phyloP scores from a whole-genome alignment of 768 basidiomycete genomes.

The Naematelia aurantialba region DNA sequence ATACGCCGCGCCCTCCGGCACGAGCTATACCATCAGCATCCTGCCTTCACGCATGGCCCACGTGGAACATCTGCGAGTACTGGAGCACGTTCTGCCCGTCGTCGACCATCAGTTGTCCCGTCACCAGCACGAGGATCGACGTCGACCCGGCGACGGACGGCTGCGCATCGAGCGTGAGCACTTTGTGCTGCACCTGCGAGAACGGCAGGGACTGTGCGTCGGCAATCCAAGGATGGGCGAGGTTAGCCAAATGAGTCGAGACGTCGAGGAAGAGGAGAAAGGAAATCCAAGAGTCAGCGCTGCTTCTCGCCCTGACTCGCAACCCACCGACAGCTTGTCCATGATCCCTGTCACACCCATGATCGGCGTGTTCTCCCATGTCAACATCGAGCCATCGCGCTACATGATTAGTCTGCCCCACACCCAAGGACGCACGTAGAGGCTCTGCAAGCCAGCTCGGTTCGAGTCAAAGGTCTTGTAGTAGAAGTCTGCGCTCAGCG shows the following conservation, averaged over 20 bases:
- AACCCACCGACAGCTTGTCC: conserved; percentile 71
- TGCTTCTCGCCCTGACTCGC: too few species aligned
- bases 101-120: conserved; percentile 82
- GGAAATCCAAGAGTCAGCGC: conserved; percentile 1
- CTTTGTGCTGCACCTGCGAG: conserved; percentile 70
- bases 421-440: conserved; percentile 68
- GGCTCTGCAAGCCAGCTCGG: conserved; percentile 57
- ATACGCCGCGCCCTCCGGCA: conserved; percentile 68
- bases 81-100: conserved; percentile 72
- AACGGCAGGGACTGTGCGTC: conserved; percentile 68
- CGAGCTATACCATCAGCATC: conserved; percentile 53
- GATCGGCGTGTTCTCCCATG: conserved; percentile 66
- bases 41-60: conserved; percentile 28
- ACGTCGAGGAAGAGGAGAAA: background rate
- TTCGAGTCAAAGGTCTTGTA: conserved; percentile 70
- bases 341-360: conserved; percentile 59
- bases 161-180: conserved; percentile 81
- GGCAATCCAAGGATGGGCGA: too few species aligned
- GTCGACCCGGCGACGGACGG: conserved; percentile 64
- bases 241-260: background rate
- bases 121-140: conserved; percentile 74
- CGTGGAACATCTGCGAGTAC: conserved; percentile 89
- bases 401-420: conserved; percentile 45
- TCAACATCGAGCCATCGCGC: conserved; percentile 78
- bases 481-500: conserved; percentile 65